Base-by-base conservation (phyloP, 257 asterid species). In the Solanum acaule region DNA sequence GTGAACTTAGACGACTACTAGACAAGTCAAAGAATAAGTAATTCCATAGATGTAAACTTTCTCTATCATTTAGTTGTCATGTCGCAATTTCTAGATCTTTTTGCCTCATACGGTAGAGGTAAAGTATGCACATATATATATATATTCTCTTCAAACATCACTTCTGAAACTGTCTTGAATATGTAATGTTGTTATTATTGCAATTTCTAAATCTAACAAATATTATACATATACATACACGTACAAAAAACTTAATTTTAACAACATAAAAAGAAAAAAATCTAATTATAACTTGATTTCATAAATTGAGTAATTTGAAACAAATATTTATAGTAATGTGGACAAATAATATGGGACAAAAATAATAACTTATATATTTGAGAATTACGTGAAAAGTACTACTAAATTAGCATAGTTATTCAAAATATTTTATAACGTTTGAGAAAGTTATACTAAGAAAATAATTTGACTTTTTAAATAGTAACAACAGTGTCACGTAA, bases 91-190 rank as follows among this genome's bases (percentile, higher is more conserved):
- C 23, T 31, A 71, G 78, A 71, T 71, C 42, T 16, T 63, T 11
- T n/a, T 23, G 11, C 13, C 0, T n/a, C 15, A 63, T 3, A n/a
- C 12, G 13, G 14, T 10, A 63, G 1, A 10, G 31, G 15, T 23
- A 63, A n/a, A 2, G 1, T 10, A 2, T 63, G 3, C 31, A n/a
- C n/a, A n/a, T n/a, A n/a, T n/a, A 9, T 59, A 20, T 7, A 14
- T 14, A 14, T 49, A 49, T 49, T 6, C 3, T 49, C 22, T 49
- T 6, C 22, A 49, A 0, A 49, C 0, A 8, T 15, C 0, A 49
- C 3, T 49, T 49, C 0, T 49, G 8, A 49, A 16, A 15, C 18
- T 49, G 15, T 15, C 20, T 15, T 14, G 8, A 16, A 49, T 49
- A 49, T 56, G 0, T 20, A 8, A 0, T 20, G n/a, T 56, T 56